Base-by-base conservation (phyloP, 768 basidiomycete species). In the Agaricus blazei region DNA sequence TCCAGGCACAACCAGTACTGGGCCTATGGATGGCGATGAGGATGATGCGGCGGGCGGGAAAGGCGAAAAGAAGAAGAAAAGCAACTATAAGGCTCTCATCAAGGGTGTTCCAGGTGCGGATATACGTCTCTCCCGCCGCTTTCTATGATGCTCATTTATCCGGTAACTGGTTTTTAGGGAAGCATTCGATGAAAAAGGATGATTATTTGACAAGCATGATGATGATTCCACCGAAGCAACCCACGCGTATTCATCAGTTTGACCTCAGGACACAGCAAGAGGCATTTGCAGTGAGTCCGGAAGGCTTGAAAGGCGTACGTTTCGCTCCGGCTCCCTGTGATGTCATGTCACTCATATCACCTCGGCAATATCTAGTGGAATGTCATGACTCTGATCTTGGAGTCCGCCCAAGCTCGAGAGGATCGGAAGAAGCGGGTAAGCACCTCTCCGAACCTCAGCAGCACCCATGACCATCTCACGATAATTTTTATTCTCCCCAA, bases 181-280 rank as follows among this genome's bases (percentile, higher is more conserved):
- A 90, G 67, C 88, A 90, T 60, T 87, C 88, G 28, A 75, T 81
- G 76, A 89, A 88, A 73, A 91, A 86, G 67, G 88, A 91, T 62
- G 83, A 86, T 57, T 88, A 82, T 67, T 68, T 91, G 48, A 76
- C 75, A 38, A 81, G 71, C 1, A 81, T 82, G 59, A 87, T 90
- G 74, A 75, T 80, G 60, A 74, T 76, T 9, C 88, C 88, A 4
- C 83, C 85, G 56, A 90, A 90, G 66, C 86, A 89, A 63, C 80
- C 79, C 56, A 77, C 82, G 53, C 70, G 72, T 48, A 87, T 91
- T 58, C 65, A 65, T 31, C 78, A 75, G 12, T 88, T 91, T 63
- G 88, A 89, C 67, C 63, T 64, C 41, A 77, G 74, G 62, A 88
- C 87, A 2, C 85, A 88, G 60, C 76, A 75, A 57, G 87, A 89